A percentile compares a stretch with the other conserved stretches of the same genome.
Conservation (phyloP, 202 grass and related monocot species). For the Schoenoplectus tabernaemontani region DNA sequence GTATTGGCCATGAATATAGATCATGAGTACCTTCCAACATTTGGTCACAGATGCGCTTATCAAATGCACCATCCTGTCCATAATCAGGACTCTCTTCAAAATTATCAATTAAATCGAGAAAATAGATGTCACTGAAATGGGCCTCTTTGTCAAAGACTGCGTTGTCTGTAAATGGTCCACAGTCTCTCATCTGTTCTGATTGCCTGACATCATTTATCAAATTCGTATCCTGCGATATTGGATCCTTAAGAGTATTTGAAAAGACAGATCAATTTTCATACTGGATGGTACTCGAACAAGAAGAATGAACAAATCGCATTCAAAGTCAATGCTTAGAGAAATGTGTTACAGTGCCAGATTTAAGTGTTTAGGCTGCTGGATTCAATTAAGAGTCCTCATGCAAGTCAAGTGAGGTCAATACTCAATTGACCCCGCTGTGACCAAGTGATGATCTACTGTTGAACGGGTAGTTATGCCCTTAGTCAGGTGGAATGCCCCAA, state of each 20-base stretch:
- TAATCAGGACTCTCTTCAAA: not conserved
- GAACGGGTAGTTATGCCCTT: not conserved
- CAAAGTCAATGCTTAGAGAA: not conserved
- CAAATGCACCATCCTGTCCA: constrained; percentile 11
- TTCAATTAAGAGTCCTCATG: not conserved
- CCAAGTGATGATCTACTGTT: not conserved
- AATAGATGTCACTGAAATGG: constrained; percentile 4
- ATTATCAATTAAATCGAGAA: constrained; percentile 5
- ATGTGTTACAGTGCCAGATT: not conserved
- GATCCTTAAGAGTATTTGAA: constrained; percentile 16
- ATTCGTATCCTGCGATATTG: not conserved
- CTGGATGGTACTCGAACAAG: not conserved
- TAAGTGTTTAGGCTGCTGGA: not conserved
- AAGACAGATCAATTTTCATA: not conserved
- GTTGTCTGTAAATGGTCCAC: not conserved
- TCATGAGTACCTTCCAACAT: constrained; percentile 7
- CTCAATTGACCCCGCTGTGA: not conserved
- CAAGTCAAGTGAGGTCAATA: not conserved
- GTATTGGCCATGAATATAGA: not conserved
- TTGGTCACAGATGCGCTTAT: not conserved
- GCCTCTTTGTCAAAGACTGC: not conserved
- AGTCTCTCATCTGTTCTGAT: not conserved
- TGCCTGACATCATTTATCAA: not conserved
- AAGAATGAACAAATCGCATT: not conserved
- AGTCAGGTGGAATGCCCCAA: not conserved